These are phyloP conservation scores for Xylariaceae sp. DNA, from an alignment of 2,329 filamentous ascomycete genomes.

Conservation along the genomic window DNA sequence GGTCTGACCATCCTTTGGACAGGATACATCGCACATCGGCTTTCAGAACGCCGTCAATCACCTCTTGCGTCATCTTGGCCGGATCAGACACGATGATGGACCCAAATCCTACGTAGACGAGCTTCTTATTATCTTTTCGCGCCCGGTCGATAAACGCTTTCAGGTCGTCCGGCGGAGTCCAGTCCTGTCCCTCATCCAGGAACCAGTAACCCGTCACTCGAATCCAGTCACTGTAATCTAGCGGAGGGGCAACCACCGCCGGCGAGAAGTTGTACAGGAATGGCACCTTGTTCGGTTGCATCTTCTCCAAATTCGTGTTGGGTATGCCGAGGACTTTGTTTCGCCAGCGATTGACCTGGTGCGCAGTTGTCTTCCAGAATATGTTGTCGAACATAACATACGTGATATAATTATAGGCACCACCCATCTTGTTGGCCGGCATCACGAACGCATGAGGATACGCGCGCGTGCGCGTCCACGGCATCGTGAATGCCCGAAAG, in stretches of 20 bases:
- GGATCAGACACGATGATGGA: conserved; percentile 93
- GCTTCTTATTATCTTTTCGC: conserved; percentile 73
- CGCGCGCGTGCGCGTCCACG: conserved; percentile 90
- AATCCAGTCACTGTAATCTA: conserved; percentile 98
- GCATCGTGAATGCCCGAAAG: conserved; percentile 97
- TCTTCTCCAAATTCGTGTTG: conserved; percentile 77
- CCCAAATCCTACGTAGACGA: conserved; percentile 96
- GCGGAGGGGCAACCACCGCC: conserved; percentile 83
- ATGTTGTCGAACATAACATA: conserved; percentile 96
- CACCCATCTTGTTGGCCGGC: conserved; percentile 88
- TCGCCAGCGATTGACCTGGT: conserved; percentile 90
- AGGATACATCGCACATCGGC: conserved; percentile 92
- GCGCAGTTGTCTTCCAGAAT: conserved; percentile 90
- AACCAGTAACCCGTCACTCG: conserved; percentile 98
- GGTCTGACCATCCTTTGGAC: conserved; percentile 95
- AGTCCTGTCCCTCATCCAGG: conserved; percentile 67
- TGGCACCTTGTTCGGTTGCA: conserved; percentile 96
- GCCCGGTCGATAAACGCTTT: conserved; percentile 78
- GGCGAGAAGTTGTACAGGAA: conserved; percentile 98
- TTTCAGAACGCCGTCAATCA: conserved; percentile 84
- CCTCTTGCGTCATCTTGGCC: conserved; percentile 80
- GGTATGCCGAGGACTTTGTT: conserved; percentile 72
- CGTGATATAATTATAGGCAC: conserved; percentile 88
- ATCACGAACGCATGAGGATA: conserved; percentile 97
- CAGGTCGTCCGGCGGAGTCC: conserved; percentile 70